Evolutionary conservation across 2,329 filamentous ascomycete species (phyloP).

Genomic region (Exutisphaerella laricina): DNA sequence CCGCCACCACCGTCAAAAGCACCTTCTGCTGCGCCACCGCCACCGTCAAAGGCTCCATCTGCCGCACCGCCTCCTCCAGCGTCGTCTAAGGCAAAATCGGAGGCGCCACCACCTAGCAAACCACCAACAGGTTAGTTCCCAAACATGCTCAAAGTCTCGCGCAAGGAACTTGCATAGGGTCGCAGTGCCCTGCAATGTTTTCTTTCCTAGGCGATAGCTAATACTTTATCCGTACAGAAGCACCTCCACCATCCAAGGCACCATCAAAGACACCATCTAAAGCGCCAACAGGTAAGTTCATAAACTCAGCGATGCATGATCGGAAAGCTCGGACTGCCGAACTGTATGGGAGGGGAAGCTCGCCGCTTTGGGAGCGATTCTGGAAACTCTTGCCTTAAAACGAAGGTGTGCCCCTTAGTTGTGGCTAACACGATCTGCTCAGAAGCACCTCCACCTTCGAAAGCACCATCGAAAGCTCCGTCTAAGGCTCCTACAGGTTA

Average conservation of each 20-base stretch:
- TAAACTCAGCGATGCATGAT: too few relatives aligned
- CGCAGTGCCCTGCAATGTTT: too few relatives aligned
- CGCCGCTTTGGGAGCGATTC: too few relatives aligned
- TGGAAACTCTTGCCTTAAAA: too few relatives aligned
- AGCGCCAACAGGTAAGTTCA: too few relatives aligned
- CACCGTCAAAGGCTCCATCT: conserved; percentile 12
- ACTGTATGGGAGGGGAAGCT: too few relatives aligned
- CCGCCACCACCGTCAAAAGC: conserved; percentile 9
- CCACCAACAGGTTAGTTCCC: too few relatives aligned
- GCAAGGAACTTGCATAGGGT: too few relatives aligned
- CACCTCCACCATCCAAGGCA: background rate
- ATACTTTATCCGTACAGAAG: background rate
- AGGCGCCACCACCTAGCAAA: conserved; percentile 6
- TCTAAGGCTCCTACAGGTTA: background rate
- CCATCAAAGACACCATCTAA: too few relatives aligned
- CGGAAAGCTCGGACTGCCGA: too few relatives aligned
- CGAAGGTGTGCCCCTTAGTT: too few relatives aligned
- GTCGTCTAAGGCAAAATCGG: background rate
- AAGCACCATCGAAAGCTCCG: conserved; percentile 14
- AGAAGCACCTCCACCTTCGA: background rate
- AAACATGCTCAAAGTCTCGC: too few relatives aligned
- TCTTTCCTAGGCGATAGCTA: background rate
- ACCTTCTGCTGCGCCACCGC: conserved; percentile 10
- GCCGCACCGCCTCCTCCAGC: background rate
- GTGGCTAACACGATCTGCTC: background rate